phyloP scores from a whole-genome alignment of 345 rosid genomes.

The Carallia pectinifolia region DNA sequence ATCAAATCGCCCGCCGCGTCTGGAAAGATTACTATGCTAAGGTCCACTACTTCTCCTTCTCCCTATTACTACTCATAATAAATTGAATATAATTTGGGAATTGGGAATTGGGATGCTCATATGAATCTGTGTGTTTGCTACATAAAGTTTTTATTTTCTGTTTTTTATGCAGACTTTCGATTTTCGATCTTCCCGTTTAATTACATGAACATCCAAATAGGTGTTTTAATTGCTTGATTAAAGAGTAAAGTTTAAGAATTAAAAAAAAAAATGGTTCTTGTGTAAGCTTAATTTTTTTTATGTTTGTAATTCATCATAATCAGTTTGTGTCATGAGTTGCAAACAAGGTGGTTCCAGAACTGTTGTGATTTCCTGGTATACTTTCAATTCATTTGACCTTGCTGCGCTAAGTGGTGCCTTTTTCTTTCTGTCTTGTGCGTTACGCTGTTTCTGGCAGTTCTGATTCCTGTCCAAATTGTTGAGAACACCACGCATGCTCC shows the following conservation, averaged over 20 bases:
- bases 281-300: not conserved
- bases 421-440: not conserved
- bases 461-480: not conserved
- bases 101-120: too few relatives aligned
- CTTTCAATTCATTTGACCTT: too few relatives aligned
- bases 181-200: not conserved
- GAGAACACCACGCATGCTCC: not conserved
- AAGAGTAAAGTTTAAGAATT: not conserved
- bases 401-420: not conserved
- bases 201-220: not conserved
- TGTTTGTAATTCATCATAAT: too few relatives aligned
- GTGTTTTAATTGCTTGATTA: not conserved
- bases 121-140: too few relatives aligned
- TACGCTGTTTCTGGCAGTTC: not conserved
- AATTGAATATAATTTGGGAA: too few relatives aligned
- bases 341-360: too few relatives aligned
- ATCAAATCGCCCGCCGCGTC: slow-evolving; percentile 75
- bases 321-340: too few relatives aligned
- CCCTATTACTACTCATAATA: too few relatives aligned
- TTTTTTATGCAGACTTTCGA: not conserved
- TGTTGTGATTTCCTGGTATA: too few relatives aligned
- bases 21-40: slow-evolving; percentile 80
- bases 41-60: slow-evolving; percentile 27
- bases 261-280: too few relatives aligned
- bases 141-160: not conserved